A percentile compares a stretch with the other conserved stretches of the same genome.
Evolutionary conservation across 2,329 filamentous ascomycete species (phyloP).

Genomic region (Curvularia verruculosa): DNA sequence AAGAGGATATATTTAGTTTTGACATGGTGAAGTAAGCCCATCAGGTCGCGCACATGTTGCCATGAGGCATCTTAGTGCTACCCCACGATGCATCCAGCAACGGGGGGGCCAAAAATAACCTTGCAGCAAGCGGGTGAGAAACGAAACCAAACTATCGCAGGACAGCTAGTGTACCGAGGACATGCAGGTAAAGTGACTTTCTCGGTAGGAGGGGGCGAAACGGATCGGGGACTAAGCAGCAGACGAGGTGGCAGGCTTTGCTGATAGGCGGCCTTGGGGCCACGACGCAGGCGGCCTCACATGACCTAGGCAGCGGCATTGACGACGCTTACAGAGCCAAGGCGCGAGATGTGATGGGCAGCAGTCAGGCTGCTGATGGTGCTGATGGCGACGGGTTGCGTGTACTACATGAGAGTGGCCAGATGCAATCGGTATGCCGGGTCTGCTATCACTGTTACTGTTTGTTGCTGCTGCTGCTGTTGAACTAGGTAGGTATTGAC

Average conservation of each 20-base stretch:
- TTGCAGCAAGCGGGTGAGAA: conserved; percentile 23
- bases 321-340: conserved; percentile 21
- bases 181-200: conserved; percentile 24
- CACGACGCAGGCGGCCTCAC: conserved; percentile 23
- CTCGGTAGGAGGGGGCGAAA: conserved; percentile 14
- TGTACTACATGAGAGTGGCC: conserved; percentile 8
- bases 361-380: conserved; percentile 17
- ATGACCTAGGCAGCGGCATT: conserved; percentile 21
- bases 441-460: background rate
- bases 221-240: conserved; percentile 27
- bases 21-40: background rate
- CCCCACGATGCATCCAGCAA: conserved; percentile 24
- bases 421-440: conserved; percentile 20
- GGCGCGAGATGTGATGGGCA: conserved; percentile 14
- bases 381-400: conserved; percentile 14
- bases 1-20: conserved; percentile 18
- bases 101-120: conserved; percentile 39
- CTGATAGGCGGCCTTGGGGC: conserved; percentile 20
- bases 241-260: conserved; percentile 24
- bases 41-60: conserved; percentile 9
- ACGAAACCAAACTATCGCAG: conserved; percentile 32
- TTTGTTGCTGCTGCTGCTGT: no score
- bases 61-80: conserved; percentile 6
- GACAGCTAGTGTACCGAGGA: conserved; percentile 17
- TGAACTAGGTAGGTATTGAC: background rate